Percentiles rank a stretch among this genome's conserved stretches.
Conservation (phyloP, 352 stramenopile species). For the Phytophthora hybrid region DNA sequence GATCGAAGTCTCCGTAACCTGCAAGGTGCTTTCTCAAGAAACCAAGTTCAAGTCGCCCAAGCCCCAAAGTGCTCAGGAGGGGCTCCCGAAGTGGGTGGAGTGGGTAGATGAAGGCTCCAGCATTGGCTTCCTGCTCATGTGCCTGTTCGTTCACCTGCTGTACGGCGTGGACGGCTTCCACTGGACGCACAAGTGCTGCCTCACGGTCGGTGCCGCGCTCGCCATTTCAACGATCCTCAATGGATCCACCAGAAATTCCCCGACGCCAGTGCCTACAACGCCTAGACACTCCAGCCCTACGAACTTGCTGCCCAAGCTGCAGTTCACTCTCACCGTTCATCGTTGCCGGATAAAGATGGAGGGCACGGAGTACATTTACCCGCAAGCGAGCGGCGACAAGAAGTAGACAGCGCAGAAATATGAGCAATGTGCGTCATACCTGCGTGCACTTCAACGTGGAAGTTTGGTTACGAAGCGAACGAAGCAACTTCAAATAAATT, state of each 20-base stretch:
- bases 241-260: slow-evolving; percentile 47
- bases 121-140: slow-evolving; percentile 86
- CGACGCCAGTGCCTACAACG: slow-evolving; percentile 40
- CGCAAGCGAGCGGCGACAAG: slow-evolving; percentile 34
- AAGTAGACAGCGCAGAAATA: slow-evolving; percentile 25
- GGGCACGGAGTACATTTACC: slow-evolving; percentile 74
- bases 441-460: not conserved
- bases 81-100: slow-evolving; percentile 75
- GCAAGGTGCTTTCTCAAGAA: slow-evolving; percentile 68
- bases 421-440: slow-evolving; percentile 9
- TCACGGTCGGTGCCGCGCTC: slow-evolving; percentile 80
- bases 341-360: slow-evolving; percentile 86
- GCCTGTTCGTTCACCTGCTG: slow-evolving; percentile 83
- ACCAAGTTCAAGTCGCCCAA: slow-evolving; percentile 38
- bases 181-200: slow-evolving; percentile 88
- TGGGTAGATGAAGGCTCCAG: slow-evolving; percentile 82
- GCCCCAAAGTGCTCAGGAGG: slow-evolving; percentile 37
- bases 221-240: slow-evolving; percentile 88
- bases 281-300: slow-evolving; percentile 52
- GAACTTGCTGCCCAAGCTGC: slow-evolving; percentile 75
- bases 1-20: slow-evolving; percentile 83
- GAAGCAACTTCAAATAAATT: slow-evolving; percentile 52
- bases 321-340: slow-evolving; percentile 85
- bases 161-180: slow-evolving; percentile 88
- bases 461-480: slow-evolving; percentile 14